Conservation (phyloP, 2,329 filamentous ascomycete species). For the Phaeosphaeriaceae sp. region DNA sequence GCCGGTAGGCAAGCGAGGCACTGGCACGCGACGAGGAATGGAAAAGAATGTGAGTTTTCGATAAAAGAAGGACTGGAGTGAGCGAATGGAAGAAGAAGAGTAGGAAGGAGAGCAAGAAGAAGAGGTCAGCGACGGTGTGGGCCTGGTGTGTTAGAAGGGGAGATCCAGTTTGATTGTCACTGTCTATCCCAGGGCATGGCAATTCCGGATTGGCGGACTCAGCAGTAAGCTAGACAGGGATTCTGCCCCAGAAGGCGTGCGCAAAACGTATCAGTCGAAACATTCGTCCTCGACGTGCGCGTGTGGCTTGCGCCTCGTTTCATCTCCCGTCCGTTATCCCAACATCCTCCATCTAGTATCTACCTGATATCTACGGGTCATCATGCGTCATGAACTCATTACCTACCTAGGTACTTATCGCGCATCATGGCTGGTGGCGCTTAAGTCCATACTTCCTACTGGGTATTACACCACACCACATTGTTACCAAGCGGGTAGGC, state of each 20-base stretch:
- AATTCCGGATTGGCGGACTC: constrained; percentile 23
- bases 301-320: constrained; percentile 17
- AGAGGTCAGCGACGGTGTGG: constrained; percentile 19
- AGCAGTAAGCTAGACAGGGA: constrained; percentile 16
- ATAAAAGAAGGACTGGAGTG: constrained; percentile 40
- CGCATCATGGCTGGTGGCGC: too few relatives aligned
- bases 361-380: too few relatives aligned
- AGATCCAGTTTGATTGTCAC: constrained; percentile 32
- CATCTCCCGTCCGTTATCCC: constrained; percentile 22
- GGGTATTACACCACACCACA: too few relatives aligned
- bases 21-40: constrained; percentile 24
- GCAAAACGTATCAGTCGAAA: constrained; percentile 12
- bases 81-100: constrained; percentile 27
- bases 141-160: constrained; percentile 26
- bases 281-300: neutral
- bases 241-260: constrained; percentile 13
- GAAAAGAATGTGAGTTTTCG: constrained; percentile 32
- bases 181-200: constrained; percentile 6
- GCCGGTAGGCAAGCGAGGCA: constrained; percentile 31
- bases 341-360: constrained; percentile 9
- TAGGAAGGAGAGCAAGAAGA: constrained; percentile 22
- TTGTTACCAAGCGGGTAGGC: too few relatives aligned
- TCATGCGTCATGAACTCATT: too few relatives aligned
- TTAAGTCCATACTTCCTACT: too few relatives aligned
- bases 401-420: too few relatives aligned